Base-by-base conservation (phyloP, 1,284 basidiomycete genomes). In the Ustilago crameri region DNA sequence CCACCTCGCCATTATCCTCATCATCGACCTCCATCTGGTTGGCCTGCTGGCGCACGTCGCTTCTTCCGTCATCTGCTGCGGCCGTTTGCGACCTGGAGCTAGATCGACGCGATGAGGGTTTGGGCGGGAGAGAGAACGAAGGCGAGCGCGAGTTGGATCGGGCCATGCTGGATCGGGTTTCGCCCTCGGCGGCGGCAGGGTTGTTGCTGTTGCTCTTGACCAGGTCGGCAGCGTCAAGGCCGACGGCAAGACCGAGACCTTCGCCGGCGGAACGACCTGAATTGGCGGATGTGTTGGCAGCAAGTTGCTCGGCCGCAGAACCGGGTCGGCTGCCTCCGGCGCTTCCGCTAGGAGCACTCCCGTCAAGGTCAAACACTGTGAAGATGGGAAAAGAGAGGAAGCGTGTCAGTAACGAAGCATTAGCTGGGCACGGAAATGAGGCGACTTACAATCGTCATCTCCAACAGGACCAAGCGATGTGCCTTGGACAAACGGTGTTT, bases 401-500 rank as follows among this genome's bases (percentile, higher is more conserved):
- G 17, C 24, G 26, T 20, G 24, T 30, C 15, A 37, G 35, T 18
- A 34, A 47, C 27, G 45, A 18, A 32, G 30, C 27, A 32, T 2
- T 9, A 46, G 9, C 27, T 20, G 17, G 14, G 17, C 8, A 46
- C 30, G 12, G 22, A 20, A 56, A 18, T 22, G 17, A 30, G 9
- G 15, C 3, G 27, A 71, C 70, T 66, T 44, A 78, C 70, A 27
- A 40, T 75, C 67, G 10, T 80, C 79, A 27, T 78, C 79, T 9
- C 80, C 79, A 10, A 76, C 51, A 20, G 76, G 74, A 5, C 68
- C 74, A 9, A 75, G 55, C 40, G 58, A 58, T 5, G 75, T 64
- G 42, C 74, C 71, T 15, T 74, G 69, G n/a, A 83, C 81, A 38
- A 83, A 83, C 15, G 81, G 81, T 3, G 81, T 83, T 62, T 83